Percentiles rank a stretch among this genome's conserved stretches.
Conservation (phyloP, 1,284 basidiomycete species). For the Marasmius sp. region DNA sequence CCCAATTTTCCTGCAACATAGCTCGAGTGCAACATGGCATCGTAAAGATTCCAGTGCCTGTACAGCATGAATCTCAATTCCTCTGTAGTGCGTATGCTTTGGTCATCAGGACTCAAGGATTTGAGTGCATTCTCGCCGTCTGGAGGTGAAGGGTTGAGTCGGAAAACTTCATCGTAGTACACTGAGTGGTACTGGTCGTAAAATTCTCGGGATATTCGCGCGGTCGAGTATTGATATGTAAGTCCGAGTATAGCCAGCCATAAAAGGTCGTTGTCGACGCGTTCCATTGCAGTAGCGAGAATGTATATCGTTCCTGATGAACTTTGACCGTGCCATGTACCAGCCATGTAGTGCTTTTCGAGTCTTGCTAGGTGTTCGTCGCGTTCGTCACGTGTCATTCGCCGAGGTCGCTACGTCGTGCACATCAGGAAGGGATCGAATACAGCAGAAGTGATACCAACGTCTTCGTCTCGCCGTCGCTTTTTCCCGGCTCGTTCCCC, state of each 20-base stretch:
- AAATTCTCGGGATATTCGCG: conserved; percentile 81
- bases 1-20: conserved; percentile 95
- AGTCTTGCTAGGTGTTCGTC: conserved; percentile 62
- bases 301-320: conserved; percentile 89
- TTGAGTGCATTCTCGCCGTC: conserved; percentile 44
- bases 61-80: conserved; percentile 94
- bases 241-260: conserved; percentile 96
- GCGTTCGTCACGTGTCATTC: conserved; percentile 71
- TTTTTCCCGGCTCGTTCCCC: conserved; percentile 50
- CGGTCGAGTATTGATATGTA: conserved; percentile 89
- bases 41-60: conserved; percentile 97
- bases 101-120: conserved; percentile 74
- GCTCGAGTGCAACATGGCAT: conserved; percentile 96
- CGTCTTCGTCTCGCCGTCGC: conserved; percentile 45
- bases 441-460: conserved; percentile 24
- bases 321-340: conserved; percentile 88
- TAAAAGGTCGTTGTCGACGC: conserved; percentile 90
- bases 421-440: conserved; percentile 3
- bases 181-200: conserved; percentile 84
- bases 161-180: conserved; percentile 87
- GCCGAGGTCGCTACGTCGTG: conserved; percentile 28
- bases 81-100: conserved; percentile 76
- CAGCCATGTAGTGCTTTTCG: conserved; percentile 83
- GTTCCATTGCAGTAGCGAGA: conserved; percentile 85
- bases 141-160: conserved; percentile 70